Base-by-base conservation (phyloP, 768 basidiomycete species). In the Galerina sulciceps region DNA sequence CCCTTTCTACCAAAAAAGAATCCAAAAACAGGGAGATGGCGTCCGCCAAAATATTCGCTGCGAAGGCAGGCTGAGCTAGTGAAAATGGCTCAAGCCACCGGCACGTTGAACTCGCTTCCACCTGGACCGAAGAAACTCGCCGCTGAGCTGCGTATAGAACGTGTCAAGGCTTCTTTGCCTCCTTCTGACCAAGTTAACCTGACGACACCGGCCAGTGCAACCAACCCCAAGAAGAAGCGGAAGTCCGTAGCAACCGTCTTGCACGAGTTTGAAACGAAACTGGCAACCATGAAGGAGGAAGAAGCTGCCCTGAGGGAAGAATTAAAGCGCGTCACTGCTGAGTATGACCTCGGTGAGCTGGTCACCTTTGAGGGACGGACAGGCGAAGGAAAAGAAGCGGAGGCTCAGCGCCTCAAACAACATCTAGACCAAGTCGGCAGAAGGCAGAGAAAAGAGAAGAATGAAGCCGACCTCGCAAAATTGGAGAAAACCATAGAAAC, bases 31-130 rank as follows among this genome's bases (percentile, higher is more conserved):
- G 85, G 84, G 18, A 77, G 83, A 69, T 93, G 90, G 90, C 79
- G 79, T 23, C 84, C 86, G 0, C 80, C 92, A 10, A 83, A 82
- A 59, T 88, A 89, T 64, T 93, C 91, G 4, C 73, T 89, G 22
- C 84, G 93, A 17, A 84, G 85, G 35, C 92, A 94, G 71, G 90
- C 89, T 10, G 89, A 90, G 41, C 78, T 94, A 36, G 76, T 93
- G 47, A 93, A 91, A 75, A 80, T 80, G 50, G 93, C 93, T 3
- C 83, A 83, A 58, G 73, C 73, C 20, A 74, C 76, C 18, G 81
- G 80, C 35, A 77, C 78, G 40, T 68, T 88, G 43, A 79, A 86
- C 38, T 71, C 90, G 6, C 78, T 94, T 4, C 92, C 92, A 0
- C 83, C 86, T 1, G 83, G 92, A 1, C 85, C 84, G 1, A 93